Conservation (phyloP, 202 grass and related monocot species). For the Hordeum pubiflorum region DNA sequence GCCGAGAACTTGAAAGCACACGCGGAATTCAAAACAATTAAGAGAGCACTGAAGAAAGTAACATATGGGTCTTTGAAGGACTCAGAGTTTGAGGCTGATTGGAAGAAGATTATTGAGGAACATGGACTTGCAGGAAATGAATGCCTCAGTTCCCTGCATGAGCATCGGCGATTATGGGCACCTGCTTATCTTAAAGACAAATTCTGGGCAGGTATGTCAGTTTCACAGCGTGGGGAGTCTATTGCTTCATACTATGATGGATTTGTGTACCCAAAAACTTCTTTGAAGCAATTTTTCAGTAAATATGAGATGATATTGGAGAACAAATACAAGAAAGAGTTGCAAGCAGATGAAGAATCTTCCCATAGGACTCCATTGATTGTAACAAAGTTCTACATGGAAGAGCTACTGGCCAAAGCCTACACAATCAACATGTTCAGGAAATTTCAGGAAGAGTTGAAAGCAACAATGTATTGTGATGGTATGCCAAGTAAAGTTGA, state of each 20-base stretch:
- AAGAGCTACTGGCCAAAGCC: conserved; percentile 80
- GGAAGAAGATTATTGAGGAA: conserved; percentile 62
- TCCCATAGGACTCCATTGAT: conserved; percentile 70
- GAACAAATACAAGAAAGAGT: conserved; percentile 84
- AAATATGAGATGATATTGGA: conserved; percentile 86
- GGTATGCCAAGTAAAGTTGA: conserved; percentile 56
- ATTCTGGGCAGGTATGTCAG: conserved; percentile 89
- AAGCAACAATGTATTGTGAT: conserved; percentile 95
- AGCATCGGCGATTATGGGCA: conserved; percentile 62
- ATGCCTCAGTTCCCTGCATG: conserved; percentile 72
- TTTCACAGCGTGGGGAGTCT: conserved; percentile 52
- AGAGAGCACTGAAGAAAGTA: conserved; percentile 60
- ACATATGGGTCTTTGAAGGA: conserved; percentile 68
- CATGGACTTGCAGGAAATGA: conserved; percentile 71
- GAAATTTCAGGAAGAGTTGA: conserved; percentile 96
- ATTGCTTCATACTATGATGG: conserved; percentile 80
- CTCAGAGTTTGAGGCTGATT: conserved; percentile 69
- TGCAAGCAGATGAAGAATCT: conserved; percentile 89
- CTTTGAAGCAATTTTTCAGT: conserved; percentile 80
- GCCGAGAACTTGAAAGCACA: conserved; percentile 73
- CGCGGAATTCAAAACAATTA: conserved; percentile 78
- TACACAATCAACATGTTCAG: conserved; percentile 95
- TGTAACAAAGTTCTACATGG: conserved; percentile 94
- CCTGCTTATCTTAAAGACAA: conserved; percentile 78
- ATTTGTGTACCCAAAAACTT: conserved; percentile 84